These are phyloP conservation scores for Onygena corvina DNA, from an alignment of 2,329 filamentous ascomycete species.

Conservation along the genomic window DNA sequence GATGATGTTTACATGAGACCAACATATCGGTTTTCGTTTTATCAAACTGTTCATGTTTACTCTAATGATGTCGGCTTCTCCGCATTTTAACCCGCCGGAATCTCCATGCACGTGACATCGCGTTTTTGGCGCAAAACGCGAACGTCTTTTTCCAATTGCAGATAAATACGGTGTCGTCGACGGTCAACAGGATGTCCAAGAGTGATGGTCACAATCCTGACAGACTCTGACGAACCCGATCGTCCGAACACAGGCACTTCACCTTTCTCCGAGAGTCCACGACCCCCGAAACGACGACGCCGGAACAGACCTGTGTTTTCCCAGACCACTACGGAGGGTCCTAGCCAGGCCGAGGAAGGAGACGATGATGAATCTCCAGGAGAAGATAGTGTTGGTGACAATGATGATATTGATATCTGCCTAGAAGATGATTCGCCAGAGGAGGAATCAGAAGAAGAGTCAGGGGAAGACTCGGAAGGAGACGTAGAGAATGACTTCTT, in stretches of 20 bases:
- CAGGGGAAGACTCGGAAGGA: neutral
- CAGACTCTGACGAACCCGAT: neutral
- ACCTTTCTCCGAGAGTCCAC: constrained; percentile 16
- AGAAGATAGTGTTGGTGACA: neutral
- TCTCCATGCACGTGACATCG: neutral
- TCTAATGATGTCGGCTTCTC: too few species aligned
- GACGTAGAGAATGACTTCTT: too few species aligned
- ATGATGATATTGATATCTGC: neutral
- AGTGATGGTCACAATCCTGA: constrained; percentile 1
- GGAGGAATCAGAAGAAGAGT: neutral
- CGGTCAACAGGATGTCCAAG: neutral
- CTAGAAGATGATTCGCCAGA: neutral
- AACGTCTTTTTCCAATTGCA: too few species aligned
- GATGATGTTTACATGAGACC: too few species aligned
- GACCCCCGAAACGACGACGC: constrained; percentile 27
- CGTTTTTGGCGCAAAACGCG: neutral
- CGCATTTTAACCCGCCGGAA: too few species aligned
- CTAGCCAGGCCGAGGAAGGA: neutral
- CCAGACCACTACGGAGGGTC: neutral
- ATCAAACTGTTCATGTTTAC: neutral
- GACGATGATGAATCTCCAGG: constrained; percentile 2
- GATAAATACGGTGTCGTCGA: neutral
- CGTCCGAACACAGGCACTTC: neutral
- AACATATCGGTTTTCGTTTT: neutral
- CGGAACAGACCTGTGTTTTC: constrained; percentile 13